These are phyloP conservation scores for Russula earlei DNA, from an alignment of 768 basidiomycete species.

Conservation along the genomic window DNA sequence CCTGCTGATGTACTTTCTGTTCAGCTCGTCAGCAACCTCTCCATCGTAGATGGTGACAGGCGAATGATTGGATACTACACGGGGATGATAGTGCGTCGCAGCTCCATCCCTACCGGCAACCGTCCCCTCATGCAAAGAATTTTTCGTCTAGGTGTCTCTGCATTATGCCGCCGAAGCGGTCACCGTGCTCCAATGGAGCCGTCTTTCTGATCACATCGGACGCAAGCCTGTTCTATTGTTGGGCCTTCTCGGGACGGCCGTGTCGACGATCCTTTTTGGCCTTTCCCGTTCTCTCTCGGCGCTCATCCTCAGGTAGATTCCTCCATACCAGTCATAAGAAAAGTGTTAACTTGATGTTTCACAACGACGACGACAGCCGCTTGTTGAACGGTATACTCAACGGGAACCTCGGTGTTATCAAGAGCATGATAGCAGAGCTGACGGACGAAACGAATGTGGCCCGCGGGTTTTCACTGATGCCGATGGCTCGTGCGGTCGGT, in stretches of 20 bases:
- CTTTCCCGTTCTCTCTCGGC: slow-evolving; percentile 29
- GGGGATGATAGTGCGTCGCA: slow-evolving; percentile 36
- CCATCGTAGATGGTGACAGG: slow-evolving; percentile 35
- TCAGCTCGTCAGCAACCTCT: slow-evolving; percentile 36
- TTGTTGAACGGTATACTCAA: slow-evolving; percentile 1
- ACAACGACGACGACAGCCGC: too few species aligned
- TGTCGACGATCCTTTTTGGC: slow-evolving; percentile 31
- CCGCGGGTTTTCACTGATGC: slow-evolving; percentile 30
- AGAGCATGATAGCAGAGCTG: slow-evolving; percentile 45
- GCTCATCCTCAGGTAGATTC: slow-evolving; percentile 24
- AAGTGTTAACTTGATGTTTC: not conserved
- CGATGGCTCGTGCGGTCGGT: slow-evolving; percentile 22
- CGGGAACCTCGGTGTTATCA: slow-evolving; percentile 5
- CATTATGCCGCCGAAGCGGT: slow-evolving; percentile 39
- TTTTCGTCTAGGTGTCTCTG: slow-evolving; percentile 32
- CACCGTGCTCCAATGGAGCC: slow-evolving; percentile 40
- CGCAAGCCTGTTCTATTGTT: slow-evolving; percentile 41
- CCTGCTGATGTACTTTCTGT: not conserved
- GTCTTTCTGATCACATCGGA: slow-evolving; percentile 39
- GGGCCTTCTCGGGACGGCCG: slow-evolving; percentile 27
- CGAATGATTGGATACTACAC: slow-evolving; percentile 41
- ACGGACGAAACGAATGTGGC: slow-evolving; percentile 53
- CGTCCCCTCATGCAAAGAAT: not conserved
- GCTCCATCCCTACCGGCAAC: not conserved
- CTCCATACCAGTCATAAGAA: too few species aligned